Conservation (phyloP, 441 rosid species). For the Kokia cookei region DNA sequence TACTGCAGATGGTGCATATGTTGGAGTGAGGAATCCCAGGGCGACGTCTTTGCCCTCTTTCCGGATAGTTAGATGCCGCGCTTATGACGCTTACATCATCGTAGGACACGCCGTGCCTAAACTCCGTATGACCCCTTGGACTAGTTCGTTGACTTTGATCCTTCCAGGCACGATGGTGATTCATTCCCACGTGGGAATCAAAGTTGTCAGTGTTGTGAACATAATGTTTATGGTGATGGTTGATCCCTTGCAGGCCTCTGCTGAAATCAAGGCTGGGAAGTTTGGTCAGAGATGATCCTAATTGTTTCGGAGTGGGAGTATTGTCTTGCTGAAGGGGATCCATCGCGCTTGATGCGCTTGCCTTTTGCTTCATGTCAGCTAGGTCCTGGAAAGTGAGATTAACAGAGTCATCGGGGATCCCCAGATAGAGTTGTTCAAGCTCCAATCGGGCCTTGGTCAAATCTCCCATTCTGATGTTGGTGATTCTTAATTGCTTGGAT, state of each 20-base stretch:
- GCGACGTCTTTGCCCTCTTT: conserved; percentile 34
- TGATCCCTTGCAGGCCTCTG: conserved; percentile 25
- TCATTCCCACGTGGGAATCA: background rate
- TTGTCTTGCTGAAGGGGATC: conserved; percentile 22
- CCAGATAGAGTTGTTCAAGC: conserved; percentile 56
- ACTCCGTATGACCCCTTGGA: background rate
- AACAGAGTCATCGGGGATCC: conserved; percentile 72
- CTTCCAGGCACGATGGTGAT: background rate
- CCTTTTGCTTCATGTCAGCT: conserved; percentile 26
- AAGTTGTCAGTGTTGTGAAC: background rate
- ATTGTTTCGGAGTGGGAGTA: conserved; percentile 3
- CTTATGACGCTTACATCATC: conserved; percentile 36
- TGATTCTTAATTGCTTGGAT: background rate
- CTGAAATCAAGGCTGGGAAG: conserved; percentile 53
- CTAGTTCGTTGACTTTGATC: conserved; percentile 10
- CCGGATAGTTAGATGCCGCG: conserved; percentile 28
- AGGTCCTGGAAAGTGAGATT: conserved; percentile 64
- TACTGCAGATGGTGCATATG: conserved; percentile 54
- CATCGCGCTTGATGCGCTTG: background rate
- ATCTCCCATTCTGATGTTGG: conserved; percentile 28
- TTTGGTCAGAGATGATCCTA: conserved; percentile 15
- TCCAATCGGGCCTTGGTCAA: conserved; percentile 39
- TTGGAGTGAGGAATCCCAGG: conserved; percentile 73
- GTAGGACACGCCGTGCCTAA: conserved; percentile 11
- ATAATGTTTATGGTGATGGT: background rate